Evolutionary conservation across 2,329 filamentous ascomycete genomes (phyloP).

Genomic region (Neonectria punicea): DNA sequence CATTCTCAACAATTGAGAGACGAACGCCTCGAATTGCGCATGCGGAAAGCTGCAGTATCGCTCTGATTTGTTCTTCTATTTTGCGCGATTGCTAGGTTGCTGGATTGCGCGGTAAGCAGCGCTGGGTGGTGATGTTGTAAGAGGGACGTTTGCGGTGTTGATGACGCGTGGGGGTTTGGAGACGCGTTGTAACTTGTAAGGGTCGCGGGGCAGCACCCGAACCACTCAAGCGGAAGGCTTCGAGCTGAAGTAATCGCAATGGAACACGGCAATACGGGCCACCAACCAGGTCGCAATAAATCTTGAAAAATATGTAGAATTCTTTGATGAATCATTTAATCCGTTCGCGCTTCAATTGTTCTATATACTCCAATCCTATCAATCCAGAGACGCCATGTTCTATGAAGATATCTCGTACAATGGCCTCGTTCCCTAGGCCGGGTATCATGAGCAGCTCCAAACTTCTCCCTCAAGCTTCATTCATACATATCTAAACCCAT

Average conservation of each 20-base stretch:
- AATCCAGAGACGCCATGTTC: conserved; percentile 20
- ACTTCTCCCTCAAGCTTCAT: conserved; percentile 2
- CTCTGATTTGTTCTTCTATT: neutral
- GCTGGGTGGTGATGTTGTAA: conserved; percentile 32
- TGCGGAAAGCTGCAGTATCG: neutral
- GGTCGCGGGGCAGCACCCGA: conserved; percentile 35
- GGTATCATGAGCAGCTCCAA: conserved; percentile 24
- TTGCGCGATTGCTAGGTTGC: conserved; percentile 7
- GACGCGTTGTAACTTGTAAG: conserved; percentile 40
- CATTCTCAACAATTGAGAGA: conserved; percentile 41
- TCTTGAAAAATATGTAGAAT: no score
- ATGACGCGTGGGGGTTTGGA: conserved; percentile 36
- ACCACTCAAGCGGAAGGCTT: conserved; percentile 2
- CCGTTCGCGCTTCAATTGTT: conserved; percentile 3
- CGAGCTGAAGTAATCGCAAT: neutral
- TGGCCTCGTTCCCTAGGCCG: conserved; percentile 16
- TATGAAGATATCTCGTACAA: conserved; percentile 12
- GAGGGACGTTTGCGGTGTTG: conserved; percentile 35
- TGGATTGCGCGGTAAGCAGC: conserved; percentile 11
- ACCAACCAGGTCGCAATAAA: neutral
- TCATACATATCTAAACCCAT: conserved; percentile 6
- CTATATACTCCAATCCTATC: conserved; percentile 3
- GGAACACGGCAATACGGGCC: neutral
- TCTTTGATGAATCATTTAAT: neutral
- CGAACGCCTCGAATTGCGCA: conserved; percentile 16